Conservation (phyloP, 1,284 basidiomycete genomes). For the Coriolopsis trogii region DNA sequence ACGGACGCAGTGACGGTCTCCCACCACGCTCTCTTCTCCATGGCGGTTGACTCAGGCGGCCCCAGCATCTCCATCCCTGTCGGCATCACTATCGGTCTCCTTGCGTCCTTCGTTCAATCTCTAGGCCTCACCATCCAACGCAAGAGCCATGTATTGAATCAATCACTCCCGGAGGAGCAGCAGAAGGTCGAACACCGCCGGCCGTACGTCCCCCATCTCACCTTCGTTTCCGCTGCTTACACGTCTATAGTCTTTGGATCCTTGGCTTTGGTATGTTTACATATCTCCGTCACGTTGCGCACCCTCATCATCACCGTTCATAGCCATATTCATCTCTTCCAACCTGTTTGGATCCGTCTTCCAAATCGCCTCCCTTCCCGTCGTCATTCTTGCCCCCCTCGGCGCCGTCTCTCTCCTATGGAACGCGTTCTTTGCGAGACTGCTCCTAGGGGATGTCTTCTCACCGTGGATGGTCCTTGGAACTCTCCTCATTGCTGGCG, state of each 20-base stretch:
- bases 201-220: slow-evolving; percentile 57
- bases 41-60: slow-evolving; percentile 26
- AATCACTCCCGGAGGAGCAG: slow-evolving; percentile 64
- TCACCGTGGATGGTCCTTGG: slow-evolving; percentile 85
- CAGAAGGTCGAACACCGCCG: slow-evolving; percentile 75
- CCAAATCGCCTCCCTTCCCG: slow-evolving; percentile 92
- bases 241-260: slow-evolving; percentile 69
- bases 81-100: slow-evolving; percentile 75
- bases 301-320: slow-evolving; percentile 16
- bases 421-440: slow-evolving; percentile 91
- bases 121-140: slow-evolving; percentile 93
- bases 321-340: slow-evolving; percentile 80
- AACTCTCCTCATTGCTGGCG: slow-evolving; percentile 85
- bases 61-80: slow-evolving; percentile 50
- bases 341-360: slow-evolving; percentile 93
- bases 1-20: slow-evolving; percentile 7
- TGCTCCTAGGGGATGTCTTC: slow-evolving; percentile 88
- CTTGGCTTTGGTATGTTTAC: slow-evolving; percentile 67
- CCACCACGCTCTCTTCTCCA: slow-evolving; percentile 19
- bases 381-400: slow-evolving; percentile 90
- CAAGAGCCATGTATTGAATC: slow-evolving; percentile 91
- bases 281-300: slow-evolving; percentile 5
- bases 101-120: slow-evolving; percentile 90
- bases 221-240: slow-evolving; percentile 16
- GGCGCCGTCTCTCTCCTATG: slow-evolving; percentile 93